A percentile compares a stretch with the other conserved stretches of the same genome.
These are phyloP conservation scores for Trichoderma hamatum DNA, from an alignment of 2,329 filamentous ascomycete species.

Conservation along the genomic window DNA sequence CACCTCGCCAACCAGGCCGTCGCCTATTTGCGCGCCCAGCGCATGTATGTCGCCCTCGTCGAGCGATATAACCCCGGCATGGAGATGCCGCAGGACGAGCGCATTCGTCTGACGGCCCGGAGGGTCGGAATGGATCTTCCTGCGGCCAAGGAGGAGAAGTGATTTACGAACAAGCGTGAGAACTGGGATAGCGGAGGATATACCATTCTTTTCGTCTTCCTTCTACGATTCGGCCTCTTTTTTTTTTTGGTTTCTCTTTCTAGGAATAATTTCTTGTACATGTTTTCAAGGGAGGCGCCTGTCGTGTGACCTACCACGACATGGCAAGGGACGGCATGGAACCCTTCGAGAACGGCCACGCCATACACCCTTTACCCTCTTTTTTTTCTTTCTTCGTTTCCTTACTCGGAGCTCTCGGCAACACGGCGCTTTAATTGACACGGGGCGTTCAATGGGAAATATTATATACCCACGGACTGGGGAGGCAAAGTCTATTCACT, in stretches of 20 bases:
- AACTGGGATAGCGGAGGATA: background rate
- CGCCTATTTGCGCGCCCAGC: constrained; percentile 81
- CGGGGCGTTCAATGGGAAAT: background rate
- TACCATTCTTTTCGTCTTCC: background rate
- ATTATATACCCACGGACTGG: background rate
- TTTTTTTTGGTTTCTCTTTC: background rate
- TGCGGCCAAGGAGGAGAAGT: background rate
- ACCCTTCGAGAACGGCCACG: background rate
- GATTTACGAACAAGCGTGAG: background rate
- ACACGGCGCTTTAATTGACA: background rate
- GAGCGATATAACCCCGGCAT: constrained; percentile 95
- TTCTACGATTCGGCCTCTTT: background rate
- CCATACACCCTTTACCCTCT: background rate
- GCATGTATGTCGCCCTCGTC: constrained; percentile 76
- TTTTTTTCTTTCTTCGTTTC: background rate
- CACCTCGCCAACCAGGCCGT: constrained; percentile 71
- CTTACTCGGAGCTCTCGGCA: background rate
- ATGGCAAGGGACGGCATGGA: background rate
- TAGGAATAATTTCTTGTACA: background rate
- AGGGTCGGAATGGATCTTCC: constrained; percentile 91
- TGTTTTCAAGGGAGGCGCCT: background rate
- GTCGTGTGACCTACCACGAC: background rate
- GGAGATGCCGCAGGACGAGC: constrained; percentile 82
- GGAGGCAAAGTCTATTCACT: background rate
- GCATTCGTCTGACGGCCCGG: constrained; percentile 79